phyloP scores from a whole-genome alignment of 371 early-diverging fungal species.

The Mortierella sp. region DNA sequence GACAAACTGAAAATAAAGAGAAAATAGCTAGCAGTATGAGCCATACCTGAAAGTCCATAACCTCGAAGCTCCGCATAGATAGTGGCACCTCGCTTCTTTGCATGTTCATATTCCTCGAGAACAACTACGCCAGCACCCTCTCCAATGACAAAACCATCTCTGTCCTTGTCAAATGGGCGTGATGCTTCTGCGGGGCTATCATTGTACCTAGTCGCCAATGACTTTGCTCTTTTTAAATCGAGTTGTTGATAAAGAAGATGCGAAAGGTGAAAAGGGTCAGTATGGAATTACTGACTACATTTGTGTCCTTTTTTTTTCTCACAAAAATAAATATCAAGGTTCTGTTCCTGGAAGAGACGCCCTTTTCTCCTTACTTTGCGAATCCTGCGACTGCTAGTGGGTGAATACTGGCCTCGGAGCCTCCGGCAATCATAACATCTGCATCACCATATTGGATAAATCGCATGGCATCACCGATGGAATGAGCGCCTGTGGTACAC shows the following conservation, averaged over 20 bases:
- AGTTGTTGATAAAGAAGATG: background rate
- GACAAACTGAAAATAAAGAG: slow-evolving; percentile 2
- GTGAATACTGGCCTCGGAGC: slow-evolving; percentile 86
- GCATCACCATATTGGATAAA: slow-evolving; percentile 94
- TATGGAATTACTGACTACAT: no score
- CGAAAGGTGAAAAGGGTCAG: background rate
- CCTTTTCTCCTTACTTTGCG: slow-evolving; percentile 63
- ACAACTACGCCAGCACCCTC: slow-evolving; percentile 95
- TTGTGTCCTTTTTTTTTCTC: no score
- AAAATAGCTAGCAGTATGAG: background rate
- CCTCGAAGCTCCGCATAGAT: slow-evolving; percentile 93
- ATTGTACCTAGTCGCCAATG: slow-evolving; percentile 83
- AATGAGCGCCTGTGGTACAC: slow-evolving; percentile 95
- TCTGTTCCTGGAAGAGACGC: background rate
- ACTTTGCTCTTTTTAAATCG: slow-evolving; percentile 70
- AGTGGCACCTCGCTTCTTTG: slow-evolving; percentile 81
- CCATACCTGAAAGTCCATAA: slow-evolving; percentile 84
- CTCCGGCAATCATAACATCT: slow-evolving; percentile 97
- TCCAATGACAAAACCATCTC: slow-evolving; percentile 95
- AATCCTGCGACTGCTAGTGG: slow-evolving; percentile 93
- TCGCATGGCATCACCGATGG: slow-evolving; percentile 93
- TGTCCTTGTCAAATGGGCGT: slow-evolving; percentile 88
- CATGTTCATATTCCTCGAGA: slow-evolving; percentile 92
- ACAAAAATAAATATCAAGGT: background rate
- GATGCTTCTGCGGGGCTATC: slow-evolving; percentile 81